Base-by-base conservation (phyloP, 495 filamentous ascomycete genomes). In the Neurospora tetraspora region DNA sequence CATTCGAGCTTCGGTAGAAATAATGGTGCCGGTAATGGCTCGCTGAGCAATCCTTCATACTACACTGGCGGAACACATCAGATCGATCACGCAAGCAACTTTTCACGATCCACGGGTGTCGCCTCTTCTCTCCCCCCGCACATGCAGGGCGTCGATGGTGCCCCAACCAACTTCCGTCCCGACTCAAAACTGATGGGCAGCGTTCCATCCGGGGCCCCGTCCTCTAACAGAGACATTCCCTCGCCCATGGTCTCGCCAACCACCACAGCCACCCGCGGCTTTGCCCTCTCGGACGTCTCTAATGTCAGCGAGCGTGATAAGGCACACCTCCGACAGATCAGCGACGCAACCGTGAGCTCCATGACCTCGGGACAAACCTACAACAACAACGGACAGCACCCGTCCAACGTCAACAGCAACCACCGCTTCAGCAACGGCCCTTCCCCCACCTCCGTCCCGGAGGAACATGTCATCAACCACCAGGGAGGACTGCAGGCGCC, bases 321-420 rank as follows among this genome's bases (percentile, higher is more conserved):
- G 9, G 76, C 81, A 2, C 86, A 88, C 71, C 76, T 86, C n/a
- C 77, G 85, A 0, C 82, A 84, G 31, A 81, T 84, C 39, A 84
- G 82, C 76, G 83, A 84, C 69, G 78, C 79, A 4, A 85, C 80
- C 34, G 81, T 86, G 27, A 81, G 76, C 72, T 83, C 84, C 1
- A 73, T 77, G 1, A 73, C 76, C 1, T 39, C 72, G 37, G 36
- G 43, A 37, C 36, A 20, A n/a, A 34, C 9, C 2, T 20, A 11
- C 34, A 36, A 36, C 34, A 36, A 65, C 53, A 36, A 31, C 53
- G 53, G 53, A 61, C 53, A 34, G 27, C 27, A 61, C 12, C 27
- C 53, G 14, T 14, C 53, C 53, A 34, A 65, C 7, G 6, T 65
- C 27, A 36, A 31, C 14, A 65, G 27, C 14, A 18, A 18, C 53